These are phyloP conservation scores for Yarrowia hollandica DNA, from an alignment of 805 yeast species.

Conservation along the genomic window DNA sequence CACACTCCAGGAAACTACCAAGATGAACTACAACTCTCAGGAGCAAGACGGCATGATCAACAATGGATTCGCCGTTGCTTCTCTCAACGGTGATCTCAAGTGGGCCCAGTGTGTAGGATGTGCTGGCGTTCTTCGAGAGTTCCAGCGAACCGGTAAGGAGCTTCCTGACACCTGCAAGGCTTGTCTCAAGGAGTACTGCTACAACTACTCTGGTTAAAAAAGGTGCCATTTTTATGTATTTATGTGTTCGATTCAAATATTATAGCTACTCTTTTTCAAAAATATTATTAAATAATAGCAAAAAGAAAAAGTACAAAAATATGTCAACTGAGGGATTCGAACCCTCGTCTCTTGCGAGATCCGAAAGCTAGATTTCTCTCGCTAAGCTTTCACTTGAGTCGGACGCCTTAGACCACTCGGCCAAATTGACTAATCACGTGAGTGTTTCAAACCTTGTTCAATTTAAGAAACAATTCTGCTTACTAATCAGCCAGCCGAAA, in stretches of 20 bases:
- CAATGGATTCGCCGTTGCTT: conserved; percentile 75
- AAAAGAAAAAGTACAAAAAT: background rate
- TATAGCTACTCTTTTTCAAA: background rate
- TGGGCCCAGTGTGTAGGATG: conserved; percentile 81
- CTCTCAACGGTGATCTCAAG: conserved; percentile 66
- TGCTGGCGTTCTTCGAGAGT: conserved; percentile 78
- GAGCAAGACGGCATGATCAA: conserved; percentile 63
- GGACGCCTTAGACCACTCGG: background rate
- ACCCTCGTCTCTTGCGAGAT: background rate
- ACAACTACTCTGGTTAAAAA: conserved; percentile 9
- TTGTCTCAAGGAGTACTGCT: conserved; percentile 77
- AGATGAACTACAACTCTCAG: conserved; percentile 59
- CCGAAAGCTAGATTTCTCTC: background rate
- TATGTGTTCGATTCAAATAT: background rate
- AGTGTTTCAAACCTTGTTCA: background rate
- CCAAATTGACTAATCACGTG: background rate
- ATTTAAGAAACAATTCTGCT: background rate
- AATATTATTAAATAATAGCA: background rate
- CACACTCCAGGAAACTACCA: conserved; percentile 70
- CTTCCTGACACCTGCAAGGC: conserved; percentile 69
- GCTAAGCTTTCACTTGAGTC: background rate
- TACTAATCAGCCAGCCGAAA: background rate
- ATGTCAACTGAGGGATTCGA: background rate
- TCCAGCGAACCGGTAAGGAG: conserved; percentile 63
- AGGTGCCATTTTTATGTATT: background rate